phyloP scores from a whole-genome alignment of 2,329 filamentous ascomycete genomes.

The Fusarium torulosum region DNA sequence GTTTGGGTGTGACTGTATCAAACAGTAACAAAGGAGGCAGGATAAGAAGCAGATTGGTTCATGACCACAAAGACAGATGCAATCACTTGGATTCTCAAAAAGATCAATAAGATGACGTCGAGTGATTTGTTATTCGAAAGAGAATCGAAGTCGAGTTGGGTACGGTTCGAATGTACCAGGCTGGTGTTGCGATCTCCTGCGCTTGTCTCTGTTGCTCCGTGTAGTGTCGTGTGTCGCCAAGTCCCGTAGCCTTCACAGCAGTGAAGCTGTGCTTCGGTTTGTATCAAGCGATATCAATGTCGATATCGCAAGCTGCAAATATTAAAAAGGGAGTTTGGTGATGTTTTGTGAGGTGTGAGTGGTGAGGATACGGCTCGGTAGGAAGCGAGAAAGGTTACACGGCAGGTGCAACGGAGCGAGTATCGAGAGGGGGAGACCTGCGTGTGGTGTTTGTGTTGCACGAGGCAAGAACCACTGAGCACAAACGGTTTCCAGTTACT shows the following conservation, averaged over 20 bases:
- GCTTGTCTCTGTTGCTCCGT: conserved; percentile 5
- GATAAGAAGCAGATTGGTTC: conserved; percentile 15
- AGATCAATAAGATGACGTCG: not conserved
- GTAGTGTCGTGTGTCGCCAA: conserved; percentile 15
- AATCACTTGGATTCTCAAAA: conserved; percentile 1
- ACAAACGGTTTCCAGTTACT: conserved; percentile 17
- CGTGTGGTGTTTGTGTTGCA: conserved; percentile 33
- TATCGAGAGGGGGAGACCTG: conserved; percentile 24
- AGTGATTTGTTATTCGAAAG: conserved; percentile 3
- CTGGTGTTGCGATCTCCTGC: conserved; percentile 15
- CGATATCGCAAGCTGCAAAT: conserved; percentile 31
- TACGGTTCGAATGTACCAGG: not conserved
- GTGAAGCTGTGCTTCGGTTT: conserved; percentile 32
- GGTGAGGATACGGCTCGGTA: conserved; percentile 17
- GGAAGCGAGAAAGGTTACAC: conserved; percentile 27
- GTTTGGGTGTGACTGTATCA: conserved; percentile 43
- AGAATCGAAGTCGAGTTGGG: not conserved
- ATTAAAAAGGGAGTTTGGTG: conserved; percentile 23
- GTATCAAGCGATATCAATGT: conserved; percentile 18
- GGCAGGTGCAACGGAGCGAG: conserved; percentile 42
- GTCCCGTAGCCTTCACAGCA: conserved; percentile 18
- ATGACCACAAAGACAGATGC: conserved; percentile 26
- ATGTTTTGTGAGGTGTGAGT: conserved; percentile 38
- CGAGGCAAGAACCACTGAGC: conserved; percentile 37
- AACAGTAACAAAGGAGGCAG: conserved; percentile 24